Evolutionary conservation across 2,329 filamentous ascomycete species (phyloP).

Genomic region (Beauveria australis): DNA sequence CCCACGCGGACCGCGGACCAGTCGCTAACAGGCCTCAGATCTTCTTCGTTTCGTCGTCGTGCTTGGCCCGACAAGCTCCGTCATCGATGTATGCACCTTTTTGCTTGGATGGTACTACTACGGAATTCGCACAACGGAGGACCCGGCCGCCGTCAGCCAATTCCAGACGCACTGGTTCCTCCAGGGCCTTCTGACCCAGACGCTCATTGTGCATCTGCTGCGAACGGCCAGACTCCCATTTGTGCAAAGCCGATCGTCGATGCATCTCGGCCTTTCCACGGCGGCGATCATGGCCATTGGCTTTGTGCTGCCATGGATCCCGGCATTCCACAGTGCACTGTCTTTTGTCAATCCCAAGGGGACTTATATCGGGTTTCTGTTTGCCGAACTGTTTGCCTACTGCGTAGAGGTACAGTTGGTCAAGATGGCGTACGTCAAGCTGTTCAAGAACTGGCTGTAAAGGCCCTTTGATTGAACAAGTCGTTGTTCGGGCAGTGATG

Average conservation of each 20-base stretch:
- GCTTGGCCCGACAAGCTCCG: slow-evolving; percentile 21
- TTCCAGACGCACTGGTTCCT: slow-evolving; percentile 23
- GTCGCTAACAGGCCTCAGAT: slow-evolving; percentile 11
- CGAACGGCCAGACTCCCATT: slow-evolving; percentile 21
- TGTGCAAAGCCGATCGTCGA: slow-evolving; percentile 17
- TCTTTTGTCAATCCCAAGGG: slow-evolving; percentile 16
- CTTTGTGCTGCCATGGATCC: slow-evolving; percentile 20
- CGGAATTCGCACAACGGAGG: slow-evolving; percentile 14
- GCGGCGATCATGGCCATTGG: slow-evolving; percentile 18
- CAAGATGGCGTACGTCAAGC: slow-evolving; percentile 19
- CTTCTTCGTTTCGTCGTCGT: slow-evolving; percentile 22
- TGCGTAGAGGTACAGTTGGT: slow-evolving; percentile 20
- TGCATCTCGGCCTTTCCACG: slow-evolving; percentile 18
- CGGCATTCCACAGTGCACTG: slow-evolving; percentile 16
- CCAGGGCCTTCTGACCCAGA: slow-evolving; percentile 21
- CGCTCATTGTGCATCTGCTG: slow-evolving; percentile 21
- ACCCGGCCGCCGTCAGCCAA: slow-evolving; percentile 12
- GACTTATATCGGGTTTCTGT: slow-evolving; percentile 18
- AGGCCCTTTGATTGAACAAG: not conserved
- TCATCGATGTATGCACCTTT: slow-evolving; percentile 21
- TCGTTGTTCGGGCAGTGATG: too few relatives aligned
- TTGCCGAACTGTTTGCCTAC: slow-evolving; percentile 18
- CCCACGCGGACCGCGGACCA: too few relatives aligned
- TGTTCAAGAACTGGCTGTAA: slow-evolving; percentile 21
- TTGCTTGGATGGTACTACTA: slow-evolving; percentile 19